A percentile compares a stretch with the other conserved stretches of the same genome.
Evolutionary conservation across 371 early-diverging fungal genomes (phyloP).

Genomic region (Mucor ambiguus): DNA sequence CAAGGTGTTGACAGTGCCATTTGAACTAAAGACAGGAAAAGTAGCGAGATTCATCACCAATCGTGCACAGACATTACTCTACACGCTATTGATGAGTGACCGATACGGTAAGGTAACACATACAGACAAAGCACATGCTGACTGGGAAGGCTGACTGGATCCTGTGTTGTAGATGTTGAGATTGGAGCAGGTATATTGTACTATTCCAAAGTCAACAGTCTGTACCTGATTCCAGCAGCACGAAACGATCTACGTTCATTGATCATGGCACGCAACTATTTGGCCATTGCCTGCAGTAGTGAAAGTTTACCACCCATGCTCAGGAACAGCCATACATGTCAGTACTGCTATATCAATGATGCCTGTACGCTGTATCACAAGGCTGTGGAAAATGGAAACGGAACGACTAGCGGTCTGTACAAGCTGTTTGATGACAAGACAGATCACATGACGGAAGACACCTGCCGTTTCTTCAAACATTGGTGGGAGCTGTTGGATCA

Average conservation of each 20-base stretch:
- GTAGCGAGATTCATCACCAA: slow-evolving; percentile 61
- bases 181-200: slow-evolving; percentile 75
- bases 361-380: slow-evolving; percentile 77
- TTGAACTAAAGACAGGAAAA: slow-evolving; percentile 93
- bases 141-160: not conserved
- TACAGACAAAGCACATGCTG: not conserved
- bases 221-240: slow-evolving; percentile 62
- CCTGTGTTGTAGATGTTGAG: slow-evolving; percentile 50
- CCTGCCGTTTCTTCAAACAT: slow-evolving; percentile 69
- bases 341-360: slow-evolving; percentile 66
- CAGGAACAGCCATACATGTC: slow-evolving; percentile 65
- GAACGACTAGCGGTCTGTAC: slow-evolving; percentile 55
- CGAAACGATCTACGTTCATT: slow-evolving; percentile 73
- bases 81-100: slow-evolving; percentile 86
- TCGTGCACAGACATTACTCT: slow-evolving; percentile 85
- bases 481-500: slow-evolving; percentile 81
- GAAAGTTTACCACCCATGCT: slow-evolving; percentile 71
- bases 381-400: slow-evolving; percentile 70
- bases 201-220: slow-evolving; percentile 70
- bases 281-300: slow-evolving; percentile 58
- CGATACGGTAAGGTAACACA: slow-evolving; percentile 70
- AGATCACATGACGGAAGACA: slow-evolving; percentile 59
- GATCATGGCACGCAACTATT: slow-evolving; percentile 73
- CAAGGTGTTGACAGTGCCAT: slow-evolving; percentile 61
- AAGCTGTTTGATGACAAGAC: slow-evolving; percentile 64